These are phyloP conservation scores for Aspergillus transmontanensis DNA, from an alignment of 2,329 filamentous ascomycete species.

Conservation along the genomic window DNA sequence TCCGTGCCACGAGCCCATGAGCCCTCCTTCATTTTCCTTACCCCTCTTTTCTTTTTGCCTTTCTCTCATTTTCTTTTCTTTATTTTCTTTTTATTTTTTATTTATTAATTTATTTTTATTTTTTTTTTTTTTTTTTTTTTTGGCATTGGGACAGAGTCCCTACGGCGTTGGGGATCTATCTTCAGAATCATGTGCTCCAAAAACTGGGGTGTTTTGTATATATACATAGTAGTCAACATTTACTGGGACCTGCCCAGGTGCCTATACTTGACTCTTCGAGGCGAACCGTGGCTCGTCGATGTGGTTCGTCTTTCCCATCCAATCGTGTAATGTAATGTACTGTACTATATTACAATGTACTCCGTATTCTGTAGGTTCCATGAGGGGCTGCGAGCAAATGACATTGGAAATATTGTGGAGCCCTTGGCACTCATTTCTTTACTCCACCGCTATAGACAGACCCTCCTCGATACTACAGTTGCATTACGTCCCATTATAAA, in stretches of 20 bases:
- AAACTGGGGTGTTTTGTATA: neutral
- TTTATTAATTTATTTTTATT: no score
- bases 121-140: neutral
- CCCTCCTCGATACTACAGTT: neutral
- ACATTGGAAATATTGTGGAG: neutral
- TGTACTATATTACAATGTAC: neutral
- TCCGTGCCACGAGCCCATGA: neutral
- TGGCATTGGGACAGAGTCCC: slow-evolving; percentile 6
- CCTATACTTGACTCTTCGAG: neutral
- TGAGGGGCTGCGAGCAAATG: neutral
- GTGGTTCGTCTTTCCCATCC: neutral
- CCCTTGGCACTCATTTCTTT: neutral
- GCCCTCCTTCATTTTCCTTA: no score
- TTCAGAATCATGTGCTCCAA: neutral
- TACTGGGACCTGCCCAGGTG: neutral
- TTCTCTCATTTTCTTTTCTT: slow-evolving; percentile 7
- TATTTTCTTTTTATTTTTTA: neutral
- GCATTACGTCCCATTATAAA: neutral
- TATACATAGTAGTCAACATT: neutral
- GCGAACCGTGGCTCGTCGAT: neutral
- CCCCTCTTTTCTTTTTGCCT: neutral
- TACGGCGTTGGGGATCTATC: neutral
- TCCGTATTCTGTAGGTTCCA: neutral
- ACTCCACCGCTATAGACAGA: neutral
- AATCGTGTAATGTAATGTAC: neutral